Conservation (phyloP, 2,329 filamentous ascomycete species). For the Albifimbria verrucaria region DNA sequence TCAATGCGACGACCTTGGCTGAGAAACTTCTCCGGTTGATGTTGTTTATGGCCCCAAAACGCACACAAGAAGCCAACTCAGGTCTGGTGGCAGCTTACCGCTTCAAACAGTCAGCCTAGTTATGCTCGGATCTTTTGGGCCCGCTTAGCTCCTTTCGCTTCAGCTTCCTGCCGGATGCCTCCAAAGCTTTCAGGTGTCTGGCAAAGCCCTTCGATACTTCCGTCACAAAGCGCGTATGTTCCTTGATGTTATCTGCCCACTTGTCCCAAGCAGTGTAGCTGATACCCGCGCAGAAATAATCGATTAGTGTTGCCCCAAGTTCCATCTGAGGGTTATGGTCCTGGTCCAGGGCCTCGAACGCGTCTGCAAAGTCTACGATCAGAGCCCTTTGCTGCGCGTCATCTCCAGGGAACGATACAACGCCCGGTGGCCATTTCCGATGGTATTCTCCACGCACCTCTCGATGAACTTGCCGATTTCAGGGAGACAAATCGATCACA, state of each 20-base stretch:
- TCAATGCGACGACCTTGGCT: too few relatives aligned
- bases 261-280: conserved; percentile 23
- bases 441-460: conserved; percentile 25
- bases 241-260: conserved; percentile 18
- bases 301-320: conserved; percentile 21
- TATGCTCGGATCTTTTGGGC: conserved; percentile 8
- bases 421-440: conserved; percentile 28
- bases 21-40: too few relatives aligned
- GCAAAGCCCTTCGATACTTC: conserved; percentile 28
- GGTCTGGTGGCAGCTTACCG: too few relatives aligned
- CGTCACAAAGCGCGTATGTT: conserved; percentile 25
- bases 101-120: background rate
- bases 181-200: conserved; percentile 20
- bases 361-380: conserved; percentile 32
- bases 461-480: conserved; percentile 25
- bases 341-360: conserved; percentile 26
- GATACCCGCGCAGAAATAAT: conserved; percentile 30
- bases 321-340: conserved; percentile 17
- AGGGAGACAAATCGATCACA: conserved; percentile 31
- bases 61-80: too few relatives aligned
- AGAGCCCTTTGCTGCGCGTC: conserved; percentile 22
- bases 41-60: too few relatives aligned
- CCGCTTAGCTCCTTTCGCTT: conserved; percentile 25
- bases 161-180: conserved; percentile 17
- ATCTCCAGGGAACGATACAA: conserved; percentile 24